Base-by-base conservation (phyloP, 371 early-diverging fungal genomes). In the Rhizopus arrhizus region DNA sequence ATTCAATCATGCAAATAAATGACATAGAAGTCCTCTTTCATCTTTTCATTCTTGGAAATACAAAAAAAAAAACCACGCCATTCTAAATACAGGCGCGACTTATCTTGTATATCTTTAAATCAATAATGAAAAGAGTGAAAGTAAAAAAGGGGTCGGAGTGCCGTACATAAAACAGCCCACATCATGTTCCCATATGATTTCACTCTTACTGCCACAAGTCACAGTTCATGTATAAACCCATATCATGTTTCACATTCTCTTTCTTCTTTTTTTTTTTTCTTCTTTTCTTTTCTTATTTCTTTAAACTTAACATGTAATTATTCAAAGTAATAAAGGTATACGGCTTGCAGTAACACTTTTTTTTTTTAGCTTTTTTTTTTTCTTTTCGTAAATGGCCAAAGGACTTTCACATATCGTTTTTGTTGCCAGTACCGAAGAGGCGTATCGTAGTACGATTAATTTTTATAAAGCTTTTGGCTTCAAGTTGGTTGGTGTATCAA, bases 391-490 rank as follows among this genome's bases (percentile, higher is more conserved):
- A 48, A 66, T 70, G 64, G 64, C 61, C 12, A 58, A 67, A 51
- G 72, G 68, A 5, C 65, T 68, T 40, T 71, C 72, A 35, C 72
- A 71, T 46, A 57, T 71, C 15, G 59, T 68, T 7, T 62, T 53
- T n/a, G 43, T 46, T 29, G 65, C 72, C 9, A 56, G 51, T 32
- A 53, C 65, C 1, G 33, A 51, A 22, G 65, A 68, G 40, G 50
- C 58, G 2, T 68, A 59, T 32, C 36, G 56, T 40, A 36, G 15
- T 3, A 68, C 72, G 3, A 12, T 68, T 11, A 54, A 40, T 4
- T 71, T 71, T 35, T 71, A 71, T 15, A 64, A 58, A 9, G 53
- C 72, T 13, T 61, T 71, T 43, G 72, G 72, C 0, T 71, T 71
- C 13, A 58, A 59, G n/a, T 11, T 33, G 8, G 42, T 65, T 11